Evolutionary conservation across 1,139 yeast species (phyloP).

Genomic region (Scheffersomyces cryptocercus): DNA sequence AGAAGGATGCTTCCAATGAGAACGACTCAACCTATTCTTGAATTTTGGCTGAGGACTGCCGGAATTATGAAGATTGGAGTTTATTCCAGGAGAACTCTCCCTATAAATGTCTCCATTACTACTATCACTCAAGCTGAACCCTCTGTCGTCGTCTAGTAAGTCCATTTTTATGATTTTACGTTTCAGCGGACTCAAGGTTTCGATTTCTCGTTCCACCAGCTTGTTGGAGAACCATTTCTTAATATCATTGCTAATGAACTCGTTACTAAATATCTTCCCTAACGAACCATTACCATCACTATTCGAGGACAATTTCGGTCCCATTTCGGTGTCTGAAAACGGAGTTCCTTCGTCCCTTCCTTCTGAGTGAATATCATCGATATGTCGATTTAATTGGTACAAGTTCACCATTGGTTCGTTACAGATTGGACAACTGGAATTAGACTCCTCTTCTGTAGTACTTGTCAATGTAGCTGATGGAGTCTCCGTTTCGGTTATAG

Average conservation of each 20-base stretch:
- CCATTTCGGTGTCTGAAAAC: constrained; percentile 2
- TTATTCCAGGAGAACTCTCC: constrained; percentile 5
- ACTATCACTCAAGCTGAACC: constrained; percentile 29
- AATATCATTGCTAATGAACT: constrained; percentile 20
- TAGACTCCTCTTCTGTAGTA: too few relatives aligned
- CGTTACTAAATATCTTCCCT: constrained; percentile 15
- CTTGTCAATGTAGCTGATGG: too few relatives aligned
- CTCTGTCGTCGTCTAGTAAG: constrained; percentile 34
- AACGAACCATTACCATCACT: constrained; percentile 6
- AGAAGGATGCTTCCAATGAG: constrained; percentile 65
- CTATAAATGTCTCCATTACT: constrained; percentile 9
- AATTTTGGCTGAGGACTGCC: constrained; percentile 1
- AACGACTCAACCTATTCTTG: constrained; percentile 37
- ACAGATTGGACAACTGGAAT: constrained; percentile 66
- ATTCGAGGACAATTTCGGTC: neutral
- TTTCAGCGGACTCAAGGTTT: constrained; percentile 9
- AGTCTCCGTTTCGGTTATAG: too few relatives aligned
- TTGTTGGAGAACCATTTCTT: constrained; percentile 23
- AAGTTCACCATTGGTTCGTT: constrained; percentile 58
- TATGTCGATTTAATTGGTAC: constrained; percentile 63
- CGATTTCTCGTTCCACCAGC: constrained; percentile 6
- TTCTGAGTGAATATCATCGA: constrained; percentile 64
- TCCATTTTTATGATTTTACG: constrained; percentile 34
- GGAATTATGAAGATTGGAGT: constrained; percentile 3
- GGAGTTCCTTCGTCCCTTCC: constrained; percentile 7